Conservation (phyloP, 129 eudicot genomes). For the Flaveria robusta region DNA sequence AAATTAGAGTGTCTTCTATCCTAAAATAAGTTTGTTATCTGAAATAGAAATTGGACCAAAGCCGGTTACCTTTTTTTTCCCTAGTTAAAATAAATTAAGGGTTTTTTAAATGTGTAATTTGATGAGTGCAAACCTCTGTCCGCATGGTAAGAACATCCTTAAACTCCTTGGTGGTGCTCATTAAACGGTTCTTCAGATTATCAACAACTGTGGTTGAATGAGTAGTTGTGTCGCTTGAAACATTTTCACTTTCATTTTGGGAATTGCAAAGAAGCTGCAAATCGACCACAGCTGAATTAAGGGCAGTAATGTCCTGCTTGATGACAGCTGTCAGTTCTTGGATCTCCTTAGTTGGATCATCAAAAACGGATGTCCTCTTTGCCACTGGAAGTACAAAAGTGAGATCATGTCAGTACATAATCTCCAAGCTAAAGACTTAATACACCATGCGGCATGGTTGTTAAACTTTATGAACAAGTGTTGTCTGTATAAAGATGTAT, state of each 20-base stretch:
- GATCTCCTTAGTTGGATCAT: slow-evolving; percentile 11
- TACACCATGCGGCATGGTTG: background rate
- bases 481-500: background rate
- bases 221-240: slow-evolving; percentile 71
- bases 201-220: slow-evolving; percentile 87
- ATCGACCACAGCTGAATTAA: slow-evolving; percentile 2
- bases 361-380: slow-evolving; percentile 1
- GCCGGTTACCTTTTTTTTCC: background rate
- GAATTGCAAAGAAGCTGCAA: slow-evolving; percentile 25
- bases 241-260: slow-evolving; percentile 63
- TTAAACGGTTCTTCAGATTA: slow-evolving; percentile 72
- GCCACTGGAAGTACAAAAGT: slow-evolving; percentile 7
- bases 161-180: slow-evolving; percentile 83
- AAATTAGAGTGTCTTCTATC: background rate
- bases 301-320: slow-evolving; percentile 9
- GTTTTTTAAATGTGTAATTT: background rate
- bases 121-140: slow-evolving; percentile 62
- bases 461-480: background rate
- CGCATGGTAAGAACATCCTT: slow-evolving; percentile 93
- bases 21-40: background rate
- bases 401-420: background rate
- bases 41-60: background rate
- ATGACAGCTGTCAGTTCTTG: slow-evolving; percentile 14
- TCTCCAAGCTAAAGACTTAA: background rate
- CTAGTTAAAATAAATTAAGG: slow-evolving; percentile 10